These are phyloP conservation scores for Penicillium sp. DNA, from an alignment of 2,329 filamentous ascomycete species.

Conservation along the genomic window DNA sequence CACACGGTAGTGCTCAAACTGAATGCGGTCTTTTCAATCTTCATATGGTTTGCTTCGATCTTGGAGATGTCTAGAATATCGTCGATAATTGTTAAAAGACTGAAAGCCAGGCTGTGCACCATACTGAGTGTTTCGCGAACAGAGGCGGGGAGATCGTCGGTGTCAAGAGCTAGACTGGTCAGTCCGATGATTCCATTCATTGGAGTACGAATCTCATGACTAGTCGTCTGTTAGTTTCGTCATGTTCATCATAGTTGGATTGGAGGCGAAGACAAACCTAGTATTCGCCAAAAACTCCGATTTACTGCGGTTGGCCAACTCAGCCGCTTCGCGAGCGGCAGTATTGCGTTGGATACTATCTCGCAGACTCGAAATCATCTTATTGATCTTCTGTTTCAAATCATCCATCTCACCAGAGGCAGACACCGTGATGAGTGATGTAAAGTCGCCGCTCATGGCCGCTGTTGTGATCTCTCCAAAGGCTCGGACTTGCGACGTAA, in stretches of 20 bases:
- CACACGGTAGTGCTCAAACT: conserved; percentile 89
- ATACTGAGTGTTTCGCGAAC: conserved; percentile 96
- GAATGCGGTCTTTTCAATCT: conserved; percentile 93
- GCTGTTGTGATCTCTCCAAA: conserved; percentile 96
- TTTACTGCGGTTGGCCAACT: conserved; percentile 93
- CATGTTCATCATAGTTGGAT: not conserved
- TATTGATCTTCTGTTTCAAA: conserved; percentile 95
- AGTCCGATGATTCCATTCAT: conserved; percentile 97
- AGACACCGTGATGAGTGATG: conserved; percentile 89
- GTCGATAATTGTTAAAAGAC: conserved; percentile 90
- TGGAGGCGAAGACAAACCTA: conserved; percentile 47
- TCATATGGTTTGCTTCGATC: conserved; percentile 91
- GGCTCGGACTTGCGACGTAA: conserved; percentile 91
- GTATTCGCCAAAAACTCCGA: conserved; percentile 96
- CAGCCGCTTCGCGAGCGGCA: conserved; percentile 85
- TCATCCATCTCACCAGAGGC: conserved; percentile 97
- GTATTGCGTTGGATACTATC: conserved; percentile 95
- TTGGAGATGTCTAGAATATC: conserved; percentile 65
- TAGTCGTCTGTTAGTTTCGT: conserved; percentile 1
- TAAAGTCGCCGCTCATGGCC: conserved; percentile 92
- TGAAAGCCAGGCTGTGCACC: conserved; percentile 91
- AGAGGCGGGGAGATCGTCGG: conserved; percentile 84
- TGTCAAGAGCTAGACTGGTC: conserved; percentile 90
- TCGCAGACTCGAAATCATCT: conserved; percentile 91
- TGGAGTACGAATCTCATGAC: conserved; percentile 90